Percentiles rank a stretch among this genome's conserved stretches.
Conservation (phyloP, 164 flowering plant genomes). For the Echeveria elegans region DNA sequence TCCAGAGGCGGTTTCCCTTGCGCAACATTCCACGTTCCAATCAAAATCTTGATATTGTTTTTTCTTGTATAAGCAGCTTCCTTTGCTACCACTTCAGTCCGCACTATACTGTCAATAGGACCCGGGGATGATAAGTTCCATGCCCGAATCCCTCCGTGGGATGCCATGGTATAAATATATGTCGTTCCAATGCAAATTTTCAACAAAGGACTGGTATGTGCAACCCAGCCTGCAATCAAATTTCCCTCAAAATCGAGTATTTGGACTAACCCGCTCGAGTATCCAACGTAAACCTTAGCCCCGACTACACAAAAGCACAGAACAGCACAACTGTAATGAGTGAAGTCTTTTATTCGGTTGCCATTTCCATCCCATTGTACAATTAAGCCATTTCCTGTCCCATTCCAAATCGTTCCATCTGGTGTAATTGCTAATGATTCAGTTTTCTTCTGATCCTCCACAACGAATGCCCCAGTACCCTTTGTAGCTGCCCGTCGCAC, state of each 20-base stretch:
- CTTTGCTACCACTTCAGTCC: slow-evolving; percentile 58
- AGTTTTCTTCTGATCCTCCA: slow-evolving; percentile 63
- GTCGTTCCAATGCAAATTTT: slow-evolving; percentile 61
- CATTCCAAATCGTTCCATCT: slow-evolving; percentile 89
- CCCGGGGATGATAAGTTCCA: slow-evolving; percentile 82
- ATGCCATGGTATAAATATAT: slow-evolving; percentile 71
- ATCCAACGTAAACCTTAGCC: slow-evolving; percentile 75
- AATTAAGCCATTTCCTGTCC: slow-evolving; percentile 73
- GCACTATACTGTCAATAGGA: slow-evolving; percentile 58
- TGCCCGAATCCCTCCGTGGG: slow-evolving; percentile 96
- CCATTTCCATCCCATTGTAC: slow-evolving; percentile 96
- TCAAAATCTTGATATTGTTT: slow-evolving; percentile 53
- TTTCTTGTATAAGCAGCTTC: slow-evolving; percentile 41
- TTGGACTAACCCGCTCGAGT: slow-evolving; percentile 66
- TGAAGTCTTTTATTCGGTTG: slow-evolving; percentile 62
- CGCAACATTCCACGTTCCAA: slow-evolving; percentile 97
- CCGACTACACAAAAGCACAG: slow-evolving; percentile 77
- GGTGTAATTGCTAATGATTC: slow-evolving; percentile 54
- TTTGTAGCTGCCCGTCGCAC: slow-evolving; percentile 86
- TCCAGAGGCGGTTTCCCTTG: slow-evolving; percentile 86
- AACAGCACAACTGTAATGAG: slow-evolving; percentile 49
- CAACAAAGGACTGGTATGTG: slow-evolving; percentile 69
- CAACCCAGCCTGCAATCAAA: slow-evolving; percentile 77
- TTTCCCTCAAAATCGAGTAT: slow-evolving; percentile 78
- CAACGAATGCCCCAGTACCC: slow-evolving; percentile 42